These are phyloP conservation scores for Neonectria magnoliae DNA, from an alignment of 2,329 filamentous ascomycete species.

Conservation along the genomic window DNA sequence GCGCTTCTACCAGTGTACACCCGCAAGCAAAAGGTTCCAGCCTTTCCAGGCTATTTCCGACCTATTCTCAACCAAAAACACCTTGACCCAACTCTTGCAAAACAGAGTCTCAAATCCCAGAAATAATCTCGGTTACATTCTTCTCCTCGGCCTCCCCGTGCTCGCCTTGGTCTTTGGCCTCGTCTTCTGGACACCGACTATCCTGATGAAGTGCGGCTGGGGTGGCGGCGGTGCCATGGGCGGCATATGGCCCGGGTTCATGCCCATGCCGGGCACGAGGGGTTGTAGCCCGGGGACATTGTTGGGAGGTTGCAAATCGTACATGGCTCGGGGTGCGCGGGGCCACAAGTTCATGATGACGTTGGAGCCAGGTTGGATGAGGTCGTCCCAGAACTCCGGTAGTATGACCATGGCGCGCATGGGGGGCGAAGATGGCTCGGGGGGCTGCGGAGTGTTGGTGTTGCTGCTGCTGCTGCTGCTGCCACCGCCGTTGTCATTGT, in stretches of 20 bases:
- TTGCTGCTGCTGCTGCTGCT: not conserved
- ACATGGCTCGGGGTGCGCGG: not conserved
- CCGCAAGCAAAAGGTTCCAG: not conserved
- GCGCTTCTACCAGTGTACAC: not conserved
- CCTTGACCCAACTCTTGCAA: not conserved
- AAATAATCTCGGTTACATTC: not conserved
- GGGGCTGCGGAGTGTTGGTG: not conserved
- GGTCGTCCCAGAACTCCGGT: conserved; percentile 29
- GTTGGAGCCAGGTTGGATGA: conserved; percentile 23
- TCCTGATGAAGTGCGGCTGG: conserved; percentile 18
- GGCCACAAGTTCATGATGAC: conserved; percentile 25
- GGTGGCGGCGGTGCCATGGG: conserved; percentile 22
- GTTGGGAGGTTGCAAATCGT: conserved; percentile 2
- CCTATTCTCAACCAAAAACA: not conserved
- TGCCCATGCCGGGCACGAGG: not conserved
- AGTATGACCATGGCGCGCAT: conserved; percentile 20
- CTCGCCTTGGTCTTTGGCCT: conserved; percentile 22
- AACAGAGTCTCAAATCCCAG: not conserved
- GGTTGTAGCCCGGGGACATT: conserved; percentile 9
- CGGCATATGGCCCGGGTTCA: conserved; percentile 16
- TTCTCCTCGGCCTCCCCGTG: conserved; percentile 19
- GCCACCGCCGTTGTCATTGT: not conserved
- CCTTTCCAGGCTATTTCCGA: not conserved
- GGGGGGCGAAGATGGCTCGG: not conserved
- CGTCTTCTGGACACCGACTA: conserved; percentile 5